These are phyloP conservation scores for Litchi chinensis DNA, from an alignment of 345 rosid genomes.

Conservation along the genomic window DNA sequence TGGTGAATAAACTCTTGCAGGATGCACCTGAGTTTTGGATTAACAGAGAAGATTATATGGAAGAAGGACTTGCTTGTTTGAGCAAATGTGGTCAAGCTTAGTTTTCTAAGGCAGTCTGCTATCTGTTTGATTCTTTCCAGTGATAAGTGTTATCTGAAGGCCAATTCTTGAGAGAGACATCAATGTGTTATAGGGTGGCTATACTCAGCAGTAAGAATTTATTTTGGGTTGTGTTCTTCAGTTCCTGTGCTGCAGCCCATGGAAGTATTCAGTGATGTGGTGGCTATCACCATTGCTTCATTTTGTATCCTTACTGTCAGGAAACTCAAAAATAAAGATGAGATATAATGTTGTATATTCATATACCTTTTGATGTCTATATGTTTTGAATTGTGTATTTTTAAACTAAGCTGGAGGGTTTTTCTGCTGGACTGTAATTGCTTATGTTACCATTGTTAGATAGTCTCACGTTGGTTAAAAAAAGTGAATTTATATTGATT, in stretches of 20 bases:
- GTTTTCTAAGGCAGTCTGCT: constrained; percentile 1
- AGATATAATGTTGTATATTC: constrained; percentile 6
- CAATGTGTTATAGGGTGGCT: not conserved
- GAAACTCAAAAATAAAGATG: not conserved
- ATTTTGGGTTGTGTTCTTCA: not conserved
- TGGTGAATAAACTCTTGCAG: constrained; percentile 41
- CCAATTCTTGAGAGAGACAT: not conserved
- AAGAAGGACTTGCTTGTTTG: constrained; percentile 82
- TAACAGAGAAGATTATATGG: constrained; percentile 84
- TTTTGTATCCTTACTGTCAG: not conserved
- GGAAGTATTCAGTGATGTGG: not conserved
- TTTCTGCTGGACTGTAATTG: constrained; percentile 2
- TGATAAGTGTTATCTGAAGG: not conserved
- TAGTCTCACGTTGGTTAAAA: too few species aligned
- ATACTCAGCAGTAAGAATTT: not conserved
- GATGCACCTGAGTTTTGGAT: constrained; percentile 99
- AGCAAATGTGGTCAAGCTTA: constrained; percentile 72
- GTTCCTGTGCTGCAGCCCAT: not conserved
- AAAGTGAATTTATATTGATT: too few species aligned
- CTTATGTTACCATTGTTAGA: too few species aligned
- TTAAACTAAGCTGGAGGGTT: not conserved
- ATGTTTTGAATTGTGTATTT: not conserved
- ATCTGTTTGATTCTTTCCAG: not conserved
- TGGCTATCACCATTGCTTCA: not conserved
- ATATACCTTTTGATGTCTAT: not conserved